These are phyloP conservation scores for Boletus rubropictus DNA, from an alignment of 768 basidiomycete species.

Conservation along the genomic window DNA sequence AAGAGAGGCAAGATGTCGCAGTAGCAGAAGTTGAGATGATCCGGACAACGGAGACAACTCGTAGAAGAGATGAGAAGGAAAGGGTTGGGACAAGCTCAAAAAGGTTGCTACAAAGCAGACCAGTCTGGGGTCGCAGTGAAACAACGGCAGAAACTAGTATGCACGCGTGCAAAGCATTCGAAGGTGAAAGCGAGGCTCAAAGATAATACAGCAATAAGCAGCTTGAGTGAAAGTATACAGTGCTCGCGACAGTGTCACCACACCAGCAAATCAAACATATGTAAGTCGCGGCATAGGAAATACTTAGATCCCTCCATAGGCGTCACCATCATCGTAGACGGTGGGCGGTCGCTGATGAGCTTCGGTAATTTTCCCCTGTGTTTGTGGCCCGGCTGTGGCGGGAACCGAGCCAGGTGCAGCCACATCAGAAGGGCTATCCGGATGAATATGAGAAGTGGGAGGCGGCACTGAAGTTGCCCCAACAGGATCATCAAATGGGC, in stretches of 20 bases:
- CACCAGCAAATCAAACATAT: constrained; percentile 10
- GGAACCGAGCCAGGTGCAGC: constrained; percentile 9
- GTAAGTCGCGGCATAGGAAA: background rate
- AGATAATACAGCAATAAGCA: constrained; percentile 25
- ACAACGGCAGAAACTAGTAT: constrained; percentile 24
- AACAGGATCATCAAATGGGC: constrained; percentile 25
- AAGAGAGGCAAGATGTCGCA: background rate
- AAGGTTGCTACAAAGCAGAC: constrained; percentile 20
- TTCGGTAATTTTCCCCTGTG: constrained; percentile 4
- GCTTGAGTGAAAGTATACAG: constrained; percentile 18
- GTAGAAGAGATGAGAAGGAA: background rate
- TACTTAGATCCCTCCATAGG: constrained; percentile 60
- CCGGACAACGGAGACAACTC: constrained; percentile 7
- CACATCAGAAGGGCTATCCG: constrained; percentile 20
- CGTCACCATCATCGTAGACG: constrained; percentile 58
- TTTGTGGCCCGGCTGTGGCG: constrained; percentile 9
- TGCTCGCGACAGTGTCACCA: constrained; percentile 6
- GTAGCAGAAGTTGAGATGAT: background rate
- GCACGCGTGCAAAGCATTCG: constrained; percentile 7
- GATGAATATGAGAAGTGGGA: constrained; percentile 27
- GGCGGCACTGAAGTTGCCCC: constrained; percentile 12
- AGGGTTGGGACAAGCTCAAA: background rate
- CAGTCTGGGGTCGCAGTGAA: constrained; percentile 21
- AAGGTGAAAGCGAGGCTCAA: constrained; percentile 1
- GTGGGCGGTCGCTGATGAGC: constrained; percentile 40